phyloP scores from a whole-genome alignment of 2,329 filamentous ascomycete species.

The Corynespora cassiicola region DNA sequence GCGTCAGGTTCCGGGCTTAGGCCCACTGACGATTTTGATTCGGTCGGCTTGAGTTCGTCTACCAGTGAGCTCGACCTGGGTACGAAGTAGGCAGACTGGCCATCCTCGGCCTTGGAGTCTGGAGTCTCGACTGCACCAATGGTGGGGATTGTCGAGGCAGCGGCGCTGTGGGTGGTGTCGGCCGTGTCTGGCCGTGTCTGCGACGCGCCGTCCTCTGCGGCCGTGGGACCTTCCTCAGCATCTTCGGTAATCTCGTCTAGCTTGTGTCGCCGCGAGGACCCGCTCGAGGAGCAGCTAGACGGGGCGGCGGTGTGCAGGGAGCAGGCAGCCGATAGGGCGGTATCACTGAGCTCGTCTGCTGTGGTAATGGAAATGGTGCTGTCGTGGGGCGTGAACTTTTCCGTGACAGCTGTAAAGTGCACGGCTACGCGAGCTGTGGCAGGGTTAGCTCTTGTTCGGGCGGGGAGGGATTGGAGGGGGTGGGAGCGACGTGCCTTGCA shows the following conservation, averaged over 20 bases:
- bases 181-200: conserved; percentile 25
- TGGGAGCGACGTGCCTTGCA: conserved; percentile 74
- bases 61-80: too few relatives aligned
- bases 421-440: conserved; percentile 78
- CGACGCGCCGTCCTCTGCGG: conserved; percentile 19
- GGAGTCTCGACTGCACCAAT: too few relatives aligned
- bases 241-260: conserved; percentile 95
- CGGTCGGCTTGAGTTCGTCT: too few relatives aligned
- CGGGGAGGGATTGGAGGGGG: conserved; percentile 4
- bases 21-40: conserved; percentile 6
- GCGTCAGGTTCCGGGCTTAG: too few relatives aligned
- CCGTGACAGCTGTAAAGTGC: conserved; percentile 67
- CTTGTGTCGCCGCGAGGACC: conserved; percentile 76
- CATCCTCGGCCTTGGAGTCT: too few relatives aligned
- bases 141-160: conserved; percentile 28
- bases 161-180: too few relatives aligned
- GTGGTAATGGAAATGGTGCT: conserved; percentile 78
- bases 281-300: conserved; percentile 84
- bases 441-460: conserved; percentile 24
- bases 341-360: conserved; percentile 83
- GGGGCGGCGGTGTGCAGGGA: conserved; percentile 87
- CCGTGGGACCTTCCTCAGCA: conserved; percentile 71
- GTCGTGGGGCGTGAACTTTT: conserved; percentile 83
- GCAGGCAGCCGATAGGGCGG: conserved; percentile 85
- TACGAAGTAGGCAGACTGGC: too few relatives aligned